Evolutionary conservation across 306 rosid species (phyloP), one percentile per base, ranked within the genome.

Genomic region (Alnus rubra): DNA sequence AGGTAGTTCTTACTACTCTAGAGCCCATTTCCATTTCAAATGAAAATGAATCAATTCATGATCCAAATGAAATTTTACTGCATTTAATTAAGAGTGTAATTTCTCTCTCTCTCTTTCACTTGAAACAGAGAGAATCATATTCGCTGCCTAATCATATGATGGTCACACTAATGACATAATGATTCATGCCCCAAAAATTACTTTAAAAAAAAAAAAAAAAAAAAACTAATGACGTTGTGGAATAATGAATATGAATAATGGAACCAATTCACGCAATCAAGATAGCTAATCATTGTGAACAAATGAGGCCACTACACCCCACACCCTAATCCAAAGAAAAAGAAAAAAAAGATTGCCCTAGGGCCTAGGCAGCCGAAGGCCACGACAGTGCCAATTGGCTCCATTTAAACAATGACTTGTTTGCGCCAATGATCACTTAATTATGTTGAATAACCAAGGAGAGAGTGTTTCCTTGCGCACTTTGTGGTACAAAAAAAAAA

Each of bases 301-400:
- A 44, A 67, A 67, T 67, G 72, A 39, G 50, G 49, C 72, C 51
- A 68, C 51, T 19, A 68, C 19, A 68, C 19, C 45, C n/a, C 39
- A 5, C n/a, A 3, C 37, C 54, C 54, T 33, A 33, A 1, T 33
- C 15, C 62, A 11, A 6, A 55, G 12, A 7, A 58, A 11, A 10
- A 8, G 9, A 59, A 59, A 28, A 19, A 3, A 68, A 42, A 31
- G 44, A 62, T 11, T 31, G 44, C 33, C 45, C 44, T 39, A 37
- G 15, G 28, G 28, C 28, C 39, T 1, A 28, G n/a, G 42, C 31
- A 16, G 47, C 11, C 52, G 55, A 80, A 74, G 84, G 87, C 82
- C 90, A 89, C 80, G 83, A 83, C 76, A 83, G 67, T 81, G 85
- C 78, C 84, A 87, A 50, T 83, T 81, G 83, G 81, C 71, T 48